Evolutionary conservation across 176 grass and related monocot genomes (phyloP).

Genomic region (Otatea glauca): DNA sequence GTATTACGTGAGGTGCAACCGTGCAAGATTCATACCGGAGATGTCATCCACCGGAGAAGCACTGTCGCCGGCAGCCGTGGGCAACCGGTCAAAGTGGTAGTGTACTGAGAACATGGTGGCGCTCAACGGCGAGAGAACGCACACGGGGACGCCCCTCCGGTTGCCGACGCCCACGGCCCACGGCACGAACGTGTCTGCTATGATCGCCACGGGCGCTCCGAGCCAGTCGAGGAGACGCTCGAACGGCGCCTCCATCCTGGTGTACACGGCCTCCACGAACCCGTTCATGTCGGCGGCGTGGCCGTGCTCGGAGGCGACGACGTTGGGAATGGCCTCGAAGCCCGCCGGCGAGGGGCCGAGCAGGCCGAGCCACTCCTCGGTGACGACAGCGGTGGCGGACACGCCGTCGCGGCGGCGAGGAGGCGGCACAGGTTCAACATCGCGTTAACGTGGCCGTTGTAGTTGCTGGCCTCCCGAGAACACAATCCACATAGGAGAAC

Average conservation of each 20-base stretch:
- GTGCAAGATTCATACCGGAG: neutral
- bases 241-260: constrained; percentile 44
- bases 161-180: constrained; percentile 50
- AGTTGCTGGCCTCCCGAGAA: no score
- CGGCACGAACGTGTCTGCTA: constrained; percentile 42
- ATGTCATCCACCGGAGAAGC: neutral
- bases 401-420: constrained; percentile 50
- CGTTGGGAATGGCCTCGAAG: constrained; percentile 49
- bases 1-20: no score
- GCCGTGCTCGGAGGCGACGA: constrained; percentile 51
- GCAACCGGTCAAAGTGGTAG: constrained; percentile 40
- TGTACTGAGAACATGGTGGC: constrained; percentile 48
- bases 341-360: constrained; percentile 31
- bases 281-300: constrained; percentile 38
- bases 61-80: neutral
- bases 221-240: constrained; percentile 45
- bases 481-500: no score
- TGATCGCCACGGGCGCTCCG: constrained; percentile 6
- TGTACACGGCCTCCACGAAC: constrained; percentile 49
- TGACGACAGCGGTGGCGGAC: constrained; percentile 56
- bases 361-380: constrained; percentile 70
- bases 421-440: constrained; percentile 69
- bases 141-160: constrained; percentile 40
- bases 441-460: constrained; percentile 78
- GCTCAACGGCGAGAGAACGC: constrained; percentile 38